Base-by-base conservation (phyloP, 495 filamentous ascomycete genomes). In the Trichoderma asperelloides region DNA sequence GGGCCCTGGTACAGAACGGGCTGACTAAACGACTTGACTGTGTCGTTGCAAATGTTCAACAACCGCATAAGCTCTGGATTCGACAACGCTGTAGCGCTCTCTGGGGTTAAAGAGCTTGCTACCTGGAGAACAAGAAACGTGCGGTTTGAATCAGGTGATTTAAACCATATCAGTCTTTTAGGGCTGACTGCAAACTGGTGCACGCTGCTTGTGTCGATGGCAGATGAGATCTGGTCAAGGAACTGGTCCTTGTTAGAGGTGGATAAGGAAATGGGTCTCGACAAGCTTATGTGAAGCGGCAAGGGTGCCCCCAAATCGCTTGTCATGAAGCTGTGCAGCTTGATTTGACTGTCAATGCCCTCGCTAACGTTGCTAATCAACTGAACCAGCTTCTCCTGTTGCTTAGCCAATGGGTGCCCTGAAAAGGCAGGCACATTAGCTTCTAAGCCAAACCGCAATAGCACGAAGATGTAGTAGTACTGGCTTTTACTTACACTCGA, bases 281-380 rank as follows among this genome's bases (percentile, higher is more conserved):
- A 97, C 12, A 98, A 81, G 71, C 91, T 96, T 71, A 98, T 86
- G 77, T 98, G 95, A 27, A 98, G 83, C 4, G 93, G 93, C 64
- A 89, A 80, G n/a, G 89, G 87, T 12, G 85, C 85, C 47, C 86
- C 91, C 0, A 97, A 85, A 65, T 94, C 90, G 66, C 87, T 92
- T 27, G 80, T 81, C 3, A 97, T 80, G 49, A 93, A 85, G 67
- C 84, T 89, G 60, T 87, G 72, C n/a, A 87, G 74, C 43, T 69
- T 39, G 70, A 62, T 69, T 70, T 47, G 47, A 23, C 67, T 39
- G 63, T 39, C 16, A 67, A 68, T 71, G 13, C 40, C 60, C 30
- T 41, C 65, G 67, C 80, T 76, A 11, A 80, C 74, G 41, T 69
- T 70, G 6, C 74, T 63, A 62, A 91, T 78, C n/a, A 91, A 73